Evolutionary conservation across 1,284 basidiomycete genomes (phyloP).

Genomic region (Apiotrichum laibachii): DNA sequence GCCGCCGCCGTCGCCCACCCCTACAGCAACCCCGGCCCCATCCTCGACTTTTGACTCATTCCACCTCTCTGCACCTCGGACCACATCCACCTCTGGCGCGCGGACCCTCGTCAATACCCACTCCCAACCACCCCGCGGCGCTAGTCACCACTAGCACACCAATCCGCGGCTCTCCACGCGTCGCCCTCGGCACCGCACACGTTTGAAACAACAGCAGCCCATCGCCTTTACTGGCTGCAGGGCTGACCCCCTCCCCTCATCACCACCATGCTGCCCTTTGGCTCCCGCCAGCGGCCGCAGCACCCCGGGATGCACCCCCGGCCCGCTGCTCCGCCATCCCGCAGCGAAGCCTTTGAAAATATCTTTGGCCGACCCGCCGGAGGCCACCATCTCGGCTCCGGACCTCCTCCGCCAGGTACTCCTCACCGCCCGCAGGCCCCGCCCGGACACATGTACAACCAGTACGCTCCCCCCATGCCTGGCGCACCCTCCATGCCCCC

Average conservation of each 20-base stretch:
- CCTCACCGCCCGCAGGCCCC: slow-evolving; percentile 1
- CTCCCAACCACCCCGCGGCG: neutral
- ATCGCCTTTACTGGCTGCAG: neutral
- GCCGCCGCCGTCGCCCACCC: no score
- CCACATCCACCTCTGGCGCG: no score
- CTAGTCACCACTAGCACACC: neutral
- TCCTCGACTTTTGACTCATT: no score
- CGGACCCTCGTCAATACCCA: no score
- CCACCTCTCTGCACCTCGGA: no score
- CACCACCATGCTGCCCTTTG: slow-evolving; percentile 10
- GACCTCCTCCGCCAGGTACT: neutral
- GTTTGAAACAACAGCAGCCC: neutral
- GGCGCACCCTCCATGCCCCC: neutral
- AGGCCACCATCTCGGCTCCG: slow-evolving; percentile 41
- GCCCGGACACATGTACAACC: slow-evolving; percentile 2
- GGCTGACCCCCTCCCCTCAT: neutral
- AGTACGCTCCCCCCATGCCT: neutral
- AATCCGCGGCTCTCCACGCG: no score
- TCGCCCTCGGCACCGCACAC: no score
- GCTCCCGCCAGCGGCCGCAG: slow-evolving; percentile 8
- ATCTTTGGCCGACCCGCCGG: slow-evolving; percentile 51
- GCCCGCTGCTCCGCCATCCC: slow-evolving; percentile 16
- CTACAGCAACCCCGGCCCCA: no score
- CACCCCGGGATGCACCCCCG: neutral
- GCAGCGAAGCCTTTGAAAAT: slow-evolving; percentile 50